phyloP scores from a whole-genome alignment of 805 yeast genomes.

The Zygosaccharomyces rouxii region DNA sequence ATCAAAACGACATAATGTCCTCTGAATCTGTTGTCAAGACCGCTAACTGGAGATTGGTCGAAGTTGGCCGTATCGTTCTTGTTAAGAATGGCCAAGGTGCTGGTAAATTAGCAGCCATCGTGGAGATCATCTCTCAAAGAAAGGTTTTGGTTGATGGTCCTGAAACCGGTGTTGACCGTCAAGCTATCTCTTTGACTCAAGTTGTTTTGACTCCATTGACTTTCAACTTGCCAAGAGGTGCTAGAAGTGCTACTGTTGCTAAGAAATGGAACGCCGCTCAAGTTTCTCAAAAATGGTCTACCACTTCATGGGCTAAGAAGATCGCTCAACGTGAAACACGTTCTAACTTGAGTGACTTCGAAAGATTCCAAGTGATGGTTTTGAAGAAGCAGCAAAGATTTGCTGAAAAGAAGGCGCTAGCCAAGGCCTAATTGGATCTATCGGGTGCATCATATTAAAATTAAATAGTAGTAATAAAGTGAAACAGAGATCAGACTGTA shows the following conservation, averaged over 20 bases:
- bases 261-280: conserved; percentile 94
- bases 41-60: conserved; percentile 98
- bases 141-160: conserved; percentile 98
- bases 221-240: conserved; percentile 89
- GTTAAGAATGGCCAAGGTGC: conserved; percentile 68
- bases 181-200: conserved; percentile 80
- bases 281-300: conserved; percentile 84
- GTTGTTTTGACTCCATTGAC: conserved; percentile 92
- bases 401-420: conserved; percentile 93
- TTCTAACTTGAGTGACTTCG: conserved; percentile 90
- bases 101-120: conserved; percentile 91
- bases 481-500: conserved; percentile 3
- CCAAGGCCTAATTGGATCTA: conserved; percentile 68
- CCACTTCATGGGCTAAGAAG: conserved; percentile 96
- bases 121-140: conserved; percentile 98
- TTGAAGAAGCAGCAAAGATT: conserved; percentile 96
- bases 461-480: conserved; percentile 2
- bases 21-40: conserved; percentile 79
- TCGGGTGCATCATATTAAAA: neutral
- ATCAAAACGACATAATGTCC: conserved; percentile 44
- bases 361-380: conserved; percentile 98
- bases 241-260: conserved; percentile 76
- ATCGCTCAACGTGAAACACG: conserved; percentile 93
- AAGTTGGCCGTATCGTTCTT: conserved; percentile 98
- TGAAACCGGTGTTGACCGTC: conserved; percentile 81